phyloP scores from a whole-genome alignment of 108 stramenopile species.

The Licmophora abbreviata region DNA sequence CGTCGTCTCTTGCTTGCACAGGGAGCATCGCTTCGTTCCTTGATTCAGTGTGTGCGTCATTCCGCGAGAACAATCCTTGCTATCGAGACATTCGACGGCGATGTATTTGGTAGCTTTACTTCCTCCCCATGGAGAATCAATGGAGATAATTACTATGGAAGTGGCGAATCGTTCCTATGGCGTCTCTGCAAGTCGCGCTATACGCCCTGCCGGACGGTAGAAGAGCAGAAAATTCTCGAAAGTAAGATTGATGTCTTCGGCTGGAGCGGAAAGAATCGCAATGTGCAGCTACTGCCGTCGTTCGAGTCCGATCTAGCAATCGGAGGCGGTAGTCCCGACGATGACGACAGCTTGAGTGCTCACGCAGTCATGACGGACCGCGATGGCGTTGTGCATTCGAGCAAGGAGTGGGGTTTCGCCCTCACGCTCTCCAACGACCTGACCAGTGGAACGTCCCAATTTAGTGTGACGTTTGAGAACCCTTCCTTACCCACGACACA shows the following conservation, averaged over 20 bases:
- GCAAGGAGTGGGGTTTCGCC: conserved; percentile 28
- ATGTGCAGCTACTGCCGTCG: conserved; percentile 20
- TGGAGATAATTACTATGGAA: conserved; percentile 42
- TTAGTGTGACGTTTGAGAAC: conserved; percentile 39
- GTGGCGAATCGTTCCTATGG: conserved; percentile 62
- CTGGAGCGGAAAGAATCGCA: conserved; percentile 34
- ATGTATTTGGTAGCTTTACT: conserved; percentile 76
- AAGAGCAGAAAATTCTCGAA: conserved; percentile 37
- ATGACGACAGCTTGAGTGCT: no score
- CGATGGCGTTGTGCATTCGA: neutral
- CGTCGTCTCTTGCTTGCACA: conserved; percentile 7
- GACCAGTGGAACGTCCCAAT: conserved; percentile 26
- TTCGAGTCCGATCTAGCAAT: conserved; percentile 25
- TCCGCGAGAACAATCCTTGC: conserved; percentile 55
- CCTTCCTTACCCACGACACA: conserved; percentile 14
- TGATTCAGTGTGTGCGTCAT: conserved; percentile 30
- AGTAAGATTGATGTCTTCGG: conserved; percentile 34
- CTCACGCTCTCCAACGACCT: conserved; percentile 26
- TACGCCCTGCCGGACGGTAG: conserved; percentile 21
- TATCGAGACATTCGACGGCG: conserved; percentile 65
- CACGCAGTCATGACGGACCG: neutral
- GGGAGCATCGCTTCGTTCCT: conserved; percentile 43
- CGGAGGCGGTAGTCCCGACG: conserved; percentile 27
- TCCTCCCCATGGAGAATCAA: conserved; percentile 53
- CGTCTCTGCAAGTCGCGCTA: conserved; percentile 31